Conservation (phyloP, 495 filamentous ascomycete genomes). For the Lasiosphaeria hispida region DNA sequence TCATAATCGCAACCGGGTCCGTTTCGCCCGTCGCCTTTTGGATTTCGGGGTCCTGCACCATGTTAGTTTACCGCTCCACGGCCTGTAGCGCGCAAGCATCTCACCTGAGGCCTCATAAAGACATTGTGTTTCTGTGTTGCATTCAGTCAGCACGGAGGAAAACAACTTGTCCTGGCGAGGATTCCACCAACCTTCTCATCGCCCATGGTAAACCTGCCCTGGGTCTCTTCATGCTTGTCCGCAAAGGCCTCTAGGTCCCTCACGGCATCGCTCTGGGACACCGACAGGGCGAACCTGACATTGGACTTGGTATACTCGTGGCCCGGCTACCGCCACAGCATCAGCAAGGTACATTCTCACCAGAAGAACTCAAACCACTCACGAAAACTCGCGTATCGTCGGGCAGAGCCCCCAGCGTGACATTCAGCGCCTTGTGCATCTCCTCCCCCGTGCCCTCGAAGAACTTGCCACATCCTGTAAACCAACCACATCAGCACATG, state of each 20-base stretch:
- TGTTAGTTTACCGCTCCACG: conserved; percentile 11
- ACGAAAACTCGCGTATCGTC: conserved; percentile 94
- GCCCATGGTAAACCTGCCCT: conserved; percentile 94
- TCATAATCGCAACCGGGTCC: conserved; percentile 84
- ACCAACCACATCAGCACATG: not conserved
- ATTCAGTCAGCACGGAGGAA: not conserved
- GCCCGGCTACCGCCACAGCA: conserved; percentile 61
- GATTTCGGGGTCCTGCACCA: conserved; percentile 69
- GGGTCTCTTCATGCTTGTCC: conserved; percentile 76
- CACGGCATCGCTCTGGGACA: conserved; percentile 70
- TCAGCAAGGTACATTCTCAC: not conserved
- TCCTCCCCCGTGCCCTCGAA: conserved; percentile 89
- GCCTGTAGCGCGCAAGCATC: conserved; percentile 22
- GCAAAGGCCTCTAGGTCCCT: conserved; percentile 76
- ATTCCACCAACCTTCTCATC: conserved; percentile 81
- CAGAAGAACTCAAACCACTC: conserved; percentile 28
- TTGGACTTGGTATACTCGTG: conserved; percentile 97
- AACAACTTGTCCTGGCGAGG: not conserved
- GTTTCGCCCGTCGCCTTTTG: conserved; percentile 81
- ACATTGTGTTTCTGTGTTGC: conserved; percentile 79
- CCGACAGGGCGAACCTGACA: conserved; percentile 76
- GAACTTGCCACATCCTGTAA: conserved; percentile 86
- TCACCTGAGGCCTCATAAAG: conserved; percentile 87
- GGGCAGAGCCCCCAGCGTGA: conserved; percentile 74
- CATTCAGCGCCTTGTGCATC: conserved; percentile 87